phyloP scores from a whole-genome alignment of 345 rosid species.

The Gossypium bickii region DNA sequence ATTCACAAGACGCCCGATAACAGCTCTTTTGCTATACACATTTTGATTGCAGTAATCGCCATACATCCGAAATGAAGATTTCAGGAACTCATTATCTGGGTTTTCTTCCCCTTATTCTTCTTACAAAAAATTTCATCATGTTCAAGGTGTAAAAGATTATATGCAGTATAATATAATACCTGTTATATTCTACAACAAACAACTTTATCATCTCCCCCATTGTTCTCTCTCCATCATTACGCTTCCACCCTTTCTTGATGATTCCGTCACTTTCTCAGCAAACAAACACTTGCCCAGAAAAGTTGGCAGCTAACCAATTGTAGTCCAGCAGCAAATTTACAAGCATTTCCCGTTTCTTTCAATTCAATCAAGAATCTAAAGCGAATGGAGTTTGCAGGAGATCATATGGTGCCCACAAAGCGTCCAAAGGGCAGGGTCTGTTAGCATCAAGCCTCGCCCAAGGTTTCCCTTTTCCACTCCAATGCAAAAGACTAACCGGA shows the following conservation, averaged over 20 bases:
- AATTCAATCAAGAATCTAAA: constrained; percentile 35
- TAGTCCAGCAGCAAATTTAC: background rate
- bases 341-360: background rate
- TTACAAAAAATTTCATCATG: constrained; percentile 7
- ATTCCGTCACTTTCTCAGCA: background rate
- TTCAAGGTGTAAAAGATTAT: background rate
- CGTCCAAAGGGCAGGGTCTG: constrained; percentile 59
- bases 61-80: constrained; percentile 5
- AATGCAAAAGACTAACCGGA: constrained; percentile 55
- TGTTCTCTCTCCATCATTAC: background rate
- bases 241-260: background rate
- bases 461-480: constrained; percentile 73
- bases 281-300: background rate
- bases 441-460: constrained; percentile 60
- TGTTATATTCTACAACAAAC: constrained; percentile 21
- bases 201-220: background rate
- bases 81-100: constrained; percentile 11
- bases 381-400: constrained; percentile 49
- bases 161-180: constrained; percentile 11
- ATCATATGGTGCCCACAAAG: constrained; percentile 60
- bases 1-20: background rate
- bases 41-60: constrained; percentile 3
- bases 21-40: constrained; percentile 8
- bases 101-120: constrained; percentile 16
- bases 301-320: background rate